Percentiles rank a stretch among this genome's conserved stretches.
Conservation (phyloP, 495 filamentous ascomycete species). For the Hypoxylon subgilvum region DNA sequence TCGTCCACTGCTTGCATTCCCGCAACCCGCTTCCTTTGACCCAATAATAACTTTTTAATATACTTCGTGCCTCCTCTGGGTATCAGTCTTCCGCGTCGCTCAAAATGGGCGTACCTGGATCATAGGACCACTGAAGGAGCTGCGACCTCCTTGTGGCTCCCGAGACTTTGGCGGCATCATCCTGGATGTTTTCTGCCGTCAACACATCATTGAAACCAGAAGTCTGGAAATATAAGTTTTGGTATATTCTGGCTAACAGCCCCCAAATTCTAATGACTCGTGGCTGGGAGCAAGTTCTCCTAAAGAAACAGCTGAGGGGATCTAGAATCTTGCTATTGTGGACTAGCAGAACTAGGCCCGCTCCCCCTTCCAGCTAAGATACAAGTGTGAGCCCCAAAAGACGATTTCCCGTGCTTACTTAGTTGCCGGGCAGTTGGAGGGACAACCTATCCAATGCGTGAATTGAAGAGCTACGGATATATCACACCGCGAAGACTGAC, state of each 20-base stretch:
- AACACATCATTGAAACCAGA: neutral
- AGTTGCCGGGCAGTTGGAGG: constrained; percentile 22
- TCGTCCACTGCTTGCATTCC: constrained; percentile 36
- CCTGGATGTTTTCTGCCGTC: neutral
- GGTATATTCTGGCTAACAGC: neutral
- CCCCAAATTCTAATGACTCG: constrained; percentile 23
- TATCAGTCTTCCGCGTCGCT: constrained; percentile 33
- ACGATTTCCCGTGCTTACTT: constrained; percentile 24
- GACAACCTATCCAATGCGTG: constrained; percentile 15
- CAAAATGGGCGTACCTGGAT: constrained; percentile 11
- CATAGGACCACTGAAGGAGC: constrained; percentile 2
- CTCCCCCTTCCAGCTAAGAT: constrained; percentile 14
- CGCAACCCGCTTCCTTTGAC: constrained; percentile 33
- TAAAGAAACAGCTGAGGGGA: neutral
- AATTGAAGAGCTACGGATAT: constrained; percentile 23
- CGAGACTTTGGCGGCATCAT: neutral
- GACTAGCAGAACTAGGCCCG: neutral
- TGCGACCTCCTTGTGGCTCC: constrained; percentile 9
- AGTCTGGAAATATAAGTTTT: neutral
- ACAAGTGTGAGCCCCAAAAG: constrained; percentile 27
- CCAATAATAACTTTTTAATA: constrained; percentile 35
- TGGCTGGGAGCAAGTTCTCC: neutral
- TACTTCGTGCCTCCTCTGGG: neutral
- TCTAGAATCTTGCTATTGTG: constrained; percentile 21
- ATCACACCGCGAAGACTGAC: constrained; percentile 5